Base-by-base conservation (phyloP, 768 basidiomycete genomes). In the Chalciporus sphaerocephalus region DNA sequence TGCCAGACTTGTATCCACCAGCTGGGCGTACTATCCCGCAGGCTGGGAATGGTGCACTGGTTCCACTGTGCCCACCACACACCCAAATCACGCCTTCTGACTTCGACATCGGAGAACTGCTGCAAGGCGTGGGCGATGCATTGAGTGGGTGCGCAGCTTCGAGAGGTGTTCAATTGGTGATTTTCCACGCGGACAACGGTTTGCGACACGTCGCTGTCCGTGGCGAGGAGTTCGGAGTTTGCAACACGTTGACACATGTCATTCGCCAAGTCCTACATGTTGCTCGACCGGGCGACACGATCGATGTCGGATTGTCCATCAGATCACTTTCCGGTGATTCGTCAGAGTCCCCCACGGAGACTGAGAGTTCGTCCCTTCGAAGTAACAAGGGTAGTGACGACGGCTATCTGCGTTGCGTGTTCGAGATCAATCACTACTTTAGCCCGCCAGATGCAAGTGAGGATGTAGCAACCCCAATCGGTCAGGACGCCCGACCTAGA, bases 81-180 rank as follows among this genome's bases (percentile, higher is more conserved):
- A 42, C 48, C 25, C 38, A 44, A 45, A 40, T 51, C 38, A 35
- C 44, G 20, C 42, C 45, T 42, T 78, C 80, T 42, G 87, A 92
- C 60, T 96, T 95, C 59, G 93, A 97, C 67, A 80, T 96, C 30
- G 93, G 89, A 18, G 93, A 97, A 63, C 72, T 90, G 69, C 60
- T 95, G 54, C 94, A 96, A 67, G 85, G 79, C 59, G 83, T 92
- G 8, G 92, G 91, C 9, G 93, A 97, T 68, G 80, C 86, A 12
- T 65, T 95, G 48, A 85, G 90, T 58, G 93, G 92, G 11, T 73
- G 81, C 33, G 90, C 90, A 25, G 85, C 91, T 5, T 80, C 88
- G 57, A 77, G 73, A 39, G 87, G 85, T n/a, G 89, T 93, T 24
- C 93, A 97, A 64, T 70, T 97, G 52, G 91, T 95, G 15, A 69